These are phyloP conservation scores for Pseudocercospora cruenta DNA, from an alignment of 2,329 filamentous ascomycete species.

Conservation along the genomic window DNA sequence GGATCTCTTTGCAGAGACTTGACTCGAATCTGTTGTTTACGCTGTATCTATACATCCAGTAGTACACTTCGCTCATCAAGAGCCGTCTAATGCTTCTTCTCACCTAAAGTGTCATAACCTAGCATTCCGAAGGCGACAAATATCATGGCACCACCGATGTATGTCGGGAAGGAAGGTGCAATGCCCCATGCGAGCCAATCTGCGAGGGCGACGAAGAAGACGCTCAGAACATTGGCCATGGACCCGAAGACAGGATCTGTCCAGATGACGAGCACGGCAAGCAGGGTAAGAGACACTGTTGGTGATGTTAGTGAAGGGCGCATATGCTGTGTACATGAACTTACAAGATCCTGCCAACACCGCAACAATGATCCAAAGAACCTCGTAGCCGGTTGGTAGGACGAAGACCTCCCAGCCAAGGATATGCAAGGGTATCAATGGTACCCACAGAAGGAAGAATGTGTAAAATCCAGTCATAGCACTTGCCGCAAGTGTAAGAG, in stretches of 20 bases:
- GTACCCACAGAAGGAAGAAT: slow-evolving; percentile 35
- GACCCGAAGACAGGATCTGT: slow-evolving; percentile 40
- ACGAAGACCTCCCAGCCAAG: slow-evolving; percentile 36
- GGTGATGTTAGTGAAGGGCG: slow-evolving; percentile 7
- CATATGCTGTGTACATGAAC: neutral
- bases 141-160: slow-evolving; percentile 37
- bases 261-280: slow-evolving; percentile 40
- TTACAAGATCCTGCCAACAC: slow-evolving; percentile 35
- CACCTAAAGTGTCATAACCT: slow-evolving; percentile 35
- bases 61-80: neutral
- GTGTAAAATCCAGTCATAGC: slow-evolving; percentile 40
- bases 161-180: slow-evolving; percentile 35
- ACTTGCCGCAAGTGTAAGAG: slow-evolving; percentile 37
- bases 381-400: slow-evolving; percentile 31
- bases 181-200: slow-evolving; percentile 40
- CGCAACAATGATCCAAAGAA: slow-evolving; percentile 36
- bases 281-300: slow-evolving; percentile 36
- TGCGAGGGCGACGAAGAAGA: slow-evolving; percentile 40
- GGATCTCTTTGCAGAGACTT: neutral
- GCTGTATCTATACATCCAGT: slow-evolving; percentile 16
- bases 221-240: slow-evolving; percentile 40
- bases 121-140: slow-evolving; percentile 38
- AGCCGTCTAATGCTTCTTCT: slow-evolving; percentile 24
- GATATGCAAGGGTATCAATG: slow-evolving; percentile 36
- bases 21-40: neutral